Evolutionary conservation across 495 filamentous ascomycete species (phyloP), one percentile per base, ranked within the genome.

Genomic region (Rhizodiscina lignyota): DNA sequence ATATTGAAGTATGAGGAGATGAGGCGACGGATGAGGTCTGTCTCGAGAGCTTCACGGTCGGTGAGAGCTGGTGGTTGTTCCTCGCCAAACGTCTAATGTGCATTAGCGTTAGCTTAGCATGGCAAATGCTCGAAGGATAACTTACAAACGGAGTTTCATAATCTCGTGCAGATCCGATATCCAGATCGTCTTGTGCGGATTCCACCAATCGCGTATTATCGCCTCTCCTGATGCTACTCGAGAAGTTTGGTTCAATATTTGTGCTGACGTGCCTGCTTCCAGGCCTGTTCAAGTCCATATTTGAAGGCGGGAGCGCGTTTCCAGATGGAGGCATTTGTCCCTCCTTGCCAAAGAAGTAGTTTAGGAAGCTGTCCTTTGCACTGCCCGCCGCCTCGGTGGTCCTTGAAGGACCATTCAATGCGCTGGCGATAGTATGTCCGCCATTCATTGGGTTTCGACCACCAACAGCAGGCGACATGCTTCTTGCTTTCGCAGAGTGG

Each of bases 1-100:
- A 97, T 97, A 49, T 92, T 86, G 66, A 97, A 97, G 56, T 97
- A 97, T 1, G 84, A 94, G 35, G 79, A 86, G 47, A 97, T 97
- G 22, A 97, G 67, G 21, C 86, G 80, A 21, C 87, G 83, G 51
- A 97, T 97, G 18, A 97, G 71, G 57, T 97, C 89, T 5, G 89
- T 94, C 57, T 97, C 89, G 63, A 97, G 77, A 19, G 87, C 74
- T 62, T 97, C 89, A 32, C 91, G 77, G 34, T 97, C 89, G 2
- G 83, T 94, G 41, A 97, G 71, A 39, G 81, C 82, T 10, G 84
- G 83, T 19, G 48, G 45, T 51, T 92, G 81, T 32, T 63, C 60
- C 29, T 52, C 42, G n/a, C n/a, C n/a, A n/a, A 34, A 30, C 41
- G 54, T 48, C 47, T 57, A 40, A 1, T n/a, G 55, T 42, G 26